These are phyloP conservation scores for Gyrodon lividus DNA, from an alignment of 768 basidiomycete genomes.

Conservation along the genomic window DNA sequence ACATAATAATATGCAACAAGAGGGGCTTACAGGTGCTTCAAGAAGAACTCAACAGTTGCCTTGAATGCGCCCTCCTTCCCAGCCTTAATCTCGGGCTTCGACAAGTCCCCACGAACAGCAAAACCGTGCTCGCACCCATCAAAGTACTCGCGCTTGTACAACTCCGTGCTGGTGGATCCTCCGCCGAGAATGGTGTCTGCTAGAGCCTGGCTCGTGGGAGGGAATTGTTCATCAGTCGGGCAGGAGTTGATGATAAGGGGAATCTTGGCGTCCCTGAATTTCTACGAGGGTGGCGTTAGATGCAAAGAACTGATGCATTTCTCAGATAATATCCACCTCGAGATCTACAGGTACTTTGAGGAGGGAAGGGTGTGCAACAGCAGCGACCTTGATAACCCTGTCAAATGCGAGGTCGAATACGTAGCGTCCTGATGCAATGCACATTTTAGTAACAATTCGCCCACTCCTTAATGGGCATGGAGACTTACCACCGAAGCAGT, in stretches of 20 bases:
- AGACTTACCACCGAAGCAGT: conserved; percentile 63
- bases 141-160: conserved; percentile 51
- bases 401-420: conserved; percentile 64
- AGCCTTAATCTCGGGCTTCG: conserved; percentile 51
- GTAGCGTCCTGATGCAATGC: conserved; percentile 41
- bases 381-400: conserved; percentile 46
- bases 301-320: not conserved
- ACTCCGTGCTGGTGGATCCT: conserved; percentile 42
- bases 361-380: conserved; percentile 62
- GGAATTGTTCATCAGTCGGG: conserved; percentile 51
- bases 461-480: not conserved
- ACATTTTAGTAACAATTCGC: not conserved
- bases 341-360: conserved; percentile 59
- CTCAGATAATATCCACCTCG: conserved; percentile 39
- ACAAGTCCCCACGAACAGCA: conserved; percentile 47
- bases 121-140: conserved; percentile 54
- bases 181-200: conserved; percentile 53
- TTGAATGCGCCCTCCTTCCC: conserved; percentile 66
- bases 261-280: conserved; percentile 45
- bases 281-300: conserved; percentile 33
- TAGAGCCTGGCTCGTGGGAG: conserved; percentile 38
- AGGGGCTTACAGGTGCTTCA: conserved; percentile 28
- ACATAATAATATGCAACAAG: not conserved
- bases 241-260: conserved; percentile 73
- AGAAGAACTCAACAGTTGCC: conserved; percentile 54